Percentiles rank a stretch among this genome's conserved stretches.
Evolutionary conservation across 2,329 filamentous ascomycete genomes (phyloP).

Genomic region (Penicillium janthinellum): DNA sequence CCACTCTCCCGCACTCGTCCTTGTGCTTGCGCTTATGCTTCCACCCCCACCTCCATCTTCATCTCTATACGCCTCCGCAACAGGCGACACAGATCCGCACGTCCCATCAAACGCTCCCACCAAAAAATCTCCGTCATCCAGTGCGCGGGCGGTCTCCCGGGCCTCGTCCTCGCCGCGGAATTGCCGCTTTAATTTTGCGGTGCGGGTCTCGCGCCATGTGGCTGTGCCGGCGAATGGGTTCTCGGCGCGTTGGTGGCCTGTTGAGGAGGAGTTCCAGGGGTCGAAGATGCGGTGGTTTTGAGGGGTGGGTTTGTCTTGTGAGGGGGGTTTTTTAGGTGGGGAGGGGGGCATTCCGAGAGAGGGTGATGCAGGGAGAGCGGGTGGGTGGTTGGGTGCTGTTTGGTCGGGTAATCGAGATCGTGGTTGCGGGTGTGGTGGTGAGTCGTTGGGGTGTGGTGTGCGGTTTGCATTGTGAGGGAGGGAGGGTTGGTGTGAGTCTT

Average conservation of each 20-base stretch:
- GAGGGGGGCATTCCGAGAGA: neutral
- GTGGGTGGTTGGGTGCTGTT: neutral
- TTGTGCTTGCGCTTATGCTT: conserved; percentile 19
- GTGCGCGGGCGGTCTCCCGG: neutral
- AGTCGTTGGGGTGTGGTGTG: neutral
- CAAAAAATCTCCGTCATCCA: neutral
- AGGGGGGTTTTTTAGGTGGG: neutral
- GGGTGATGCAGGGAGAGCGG: neutral
- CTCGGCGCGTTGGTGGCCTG: conserved; percentile 78
- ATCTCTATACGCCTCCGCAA: neutral
- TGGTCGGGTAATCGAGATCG: neutral
- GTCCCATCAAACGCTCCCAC: conserved; percentile 21
- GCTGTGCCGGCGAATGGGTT: conserved; percentile 62
- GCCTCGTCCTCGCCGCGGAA: conserved; percentile 63
- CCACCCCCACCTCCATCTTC: neutral
- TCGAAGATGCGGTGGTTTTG: conserved; percentile 41
- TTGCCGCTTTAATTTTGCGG: conserved; percentile 69
- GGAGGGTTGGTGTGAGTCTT: neutral
- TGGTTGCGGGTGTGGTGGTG: neutral
- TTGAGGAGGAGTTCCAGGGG: conserved; percentile 66
- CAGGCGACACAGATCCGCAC: neutral
- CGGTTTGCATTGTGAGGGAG: neutral
- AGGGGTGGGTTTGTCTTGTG: neutral
- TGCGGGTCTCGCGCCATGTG: conserved; percentile 72
- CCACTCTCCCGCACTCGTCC: conserved; percentile 56